Base-by-base conservation (phyloP, 116 monocot genomes). In the Phalaenopsis hybrid region DNA sequence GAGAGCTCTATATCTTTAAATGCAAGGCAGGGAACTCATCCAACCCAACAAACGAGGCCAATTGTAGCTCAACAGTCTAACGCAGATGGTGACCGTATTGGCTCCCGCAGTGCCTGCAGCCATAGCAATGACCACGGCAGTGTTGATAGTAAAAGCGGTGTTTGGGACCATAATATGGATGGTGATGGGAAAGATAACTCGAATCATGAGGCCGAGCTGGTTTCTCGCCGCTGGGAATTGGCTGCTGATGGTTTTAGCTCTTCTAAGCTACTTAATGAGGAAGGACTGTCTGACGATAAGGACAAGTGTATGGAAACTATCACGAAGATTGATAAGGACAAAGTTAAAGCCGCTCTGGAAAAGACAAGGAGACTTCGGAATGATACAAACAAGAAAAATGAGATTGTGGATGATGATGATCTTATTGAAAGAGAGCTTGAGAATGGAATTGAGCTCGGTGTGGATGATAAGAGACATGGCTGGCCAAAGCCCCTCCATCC, bases 281-380 rank as follows among this genome's bases (percentile, higher is more conserved):
- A 55, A 15, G 12, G 4, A 2, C 15, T 55, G 55, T 55, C 55
- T 17, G 55, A 41, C 41, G 55, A 55, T 12, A 78, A 69, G 63
- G 34, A 21, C 16, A 59, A 31, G 13, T 16, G 49, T 5, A 43
- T 10, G 8, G 87, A 80, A 28, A 70, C 72, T 10, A 81, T 81
- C 6, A 84, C 77, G 8, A 87, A 87, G 74, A 78, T 87, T 48
- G 86, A 86, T 74, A 86, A 86, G 79, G 87, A 87, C 43, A 87
- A 87, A 51, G 81, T 87, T 6, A 87, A 87, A 50, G 87, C 87
- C 20, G 83, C 83, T 58, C 69, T 87, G 8, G 87, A 87, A 74
- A 87, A 84, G 34, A 69, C 81, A 34, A 45, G 81, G 21, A 87
- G 81, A 41, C 45, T 49, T 12, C 70, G 79, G 73, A 67, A 46